A percentile compares a stretch with the other conserved stretches of the same genome.
Evolutionary conservation across 1,139 yeast species (phyloP).

Genomic region (Hemisphaericaspora subhashii): DNA sequence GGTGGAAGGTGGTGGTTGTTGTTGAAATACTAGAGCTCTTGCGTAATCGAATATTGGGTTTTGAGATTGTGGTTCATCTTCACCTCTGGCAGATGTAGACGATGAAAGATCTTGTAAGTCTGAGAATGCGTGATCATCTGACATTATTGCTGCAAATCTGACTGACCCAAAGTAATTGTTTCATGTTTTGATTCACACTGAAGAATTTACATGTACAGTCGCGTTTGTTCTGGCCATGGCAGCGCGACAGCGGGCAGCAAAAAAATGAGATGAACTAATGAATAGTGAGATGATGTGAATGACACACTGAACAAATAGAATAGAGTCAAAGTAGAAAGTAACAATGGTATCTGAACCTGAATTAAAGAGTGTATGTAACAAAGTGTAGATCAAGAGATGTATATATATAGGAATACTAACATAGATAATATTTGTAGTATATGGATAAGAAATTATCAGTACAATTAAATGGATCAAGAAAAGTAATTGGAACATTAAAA

Average conservation of each 20-base stretch:
- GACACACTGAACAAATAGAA: too few species aligned
- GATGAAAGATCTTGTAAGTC: slow-evolving; percentile 10
- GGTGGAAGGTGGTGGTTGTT: background rate
- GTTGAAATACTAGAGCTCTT: background rate
- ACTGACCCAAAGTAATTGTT: too few species aligned
- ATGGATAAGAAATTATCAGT: slow-evolving; percentile 72
- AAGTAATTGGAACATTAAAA: slow-evolving; percentile 67
- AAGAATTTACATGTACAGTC: too few species aligned
- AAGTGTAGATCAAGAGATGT: too few species aligned
- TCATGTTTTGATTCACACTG: too few species aligned
- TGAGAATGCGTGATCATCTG: slow-evolving; percentile 2
- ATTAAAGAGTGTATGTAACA: slow-evolving; percentile 45
- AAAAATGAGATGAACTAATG: too few species aligned
- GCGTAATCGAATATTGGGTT: slow-evolving; percentile 1
- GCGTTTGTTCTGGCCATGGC: too few species aligned
- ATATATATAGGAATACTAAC: background rate
- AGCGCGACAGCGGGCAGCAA: background rate
- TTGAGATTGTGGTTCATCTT: slow-evolving; percentile 18
- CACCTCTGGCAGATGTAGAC: slow-evolving; percentile 9
- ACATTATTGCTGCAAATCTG: too few species aligned
- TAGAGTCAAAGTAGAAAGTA: background rate
- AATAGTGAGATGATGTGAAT: background rate
- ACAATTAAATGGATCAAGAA: slow-evolving; percentile 73
- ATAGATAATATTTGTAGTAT: slow-evolving; percentile 41
- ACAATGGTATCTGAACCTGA: slow-evolving; percentile 66